Evolutionary conservation across 108 stramenopile genomes (phyloP).

Genomic region (Skeletonema marinoi): DNA sequence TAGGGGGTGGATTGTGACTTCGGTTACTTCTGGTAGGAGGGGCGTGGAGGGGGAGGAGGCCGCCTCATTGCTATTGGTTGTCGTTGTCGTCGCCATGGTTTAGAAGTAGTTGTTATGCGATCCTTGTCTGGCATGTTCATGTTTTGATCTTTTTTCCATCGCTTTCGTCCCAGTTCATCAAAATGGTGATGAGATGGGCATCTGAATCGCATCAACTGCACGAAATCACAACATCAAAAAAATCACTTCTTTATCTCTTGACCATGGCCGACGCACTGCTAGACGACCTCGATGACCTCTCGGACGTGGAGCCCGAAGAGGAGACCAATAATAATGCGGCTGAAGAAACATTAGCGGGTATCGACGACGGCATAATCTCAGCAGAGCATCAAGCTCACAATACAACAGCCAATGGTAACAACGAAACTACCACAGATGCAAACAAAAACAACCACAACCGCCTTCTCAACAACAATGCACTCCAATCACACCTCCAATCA

Average conservation of each 20-base stretch:
- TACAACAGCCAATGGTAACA: background rate
- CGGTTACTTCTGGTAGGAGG: conserved; percentile 13
- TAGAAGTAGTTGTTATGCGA: too few relatives aligned
- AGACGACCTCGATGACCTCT: conserved; percentile 85
- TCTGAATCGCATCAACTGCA: too few relatives aligned
- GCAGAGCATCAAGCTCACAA: background rate
- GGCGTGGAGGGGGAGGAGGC: background rate
- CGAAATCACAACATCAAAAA: too few relatives aligned
- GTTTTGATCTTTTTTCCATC: too few relatives aligned
- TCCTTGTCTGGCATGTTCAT: too few relatives aligned
- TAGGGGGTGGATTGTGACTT: conserved; percentile 95
- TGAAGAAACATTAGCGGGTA: conserved; percentile 4
- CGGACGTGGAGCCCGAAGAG: conserved; percentile 65
- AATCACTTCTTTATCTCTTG: too few relatives aligned
- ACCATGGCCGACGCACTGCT: conserved; percentile 69
- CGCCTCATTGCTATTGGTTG: background rate
- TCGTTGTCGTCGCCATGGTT: background rate
- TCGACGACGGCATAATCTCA: background rate
- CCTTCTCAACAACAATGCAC: conserved; percentile 33
- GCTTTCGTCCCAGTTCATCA: background rate
- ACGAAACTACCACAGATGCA: background rate
- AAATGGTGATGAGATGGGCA: background rate
- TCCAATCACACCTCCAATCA: conserved; percentile 22
- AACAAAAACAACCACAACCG: background rate
- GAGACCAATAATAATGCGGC: conserved; percentile 5